phyloP scores from a whole-genome alignment of 1,139 yeast genomes.

The Protomyces inundatus region DNA sequence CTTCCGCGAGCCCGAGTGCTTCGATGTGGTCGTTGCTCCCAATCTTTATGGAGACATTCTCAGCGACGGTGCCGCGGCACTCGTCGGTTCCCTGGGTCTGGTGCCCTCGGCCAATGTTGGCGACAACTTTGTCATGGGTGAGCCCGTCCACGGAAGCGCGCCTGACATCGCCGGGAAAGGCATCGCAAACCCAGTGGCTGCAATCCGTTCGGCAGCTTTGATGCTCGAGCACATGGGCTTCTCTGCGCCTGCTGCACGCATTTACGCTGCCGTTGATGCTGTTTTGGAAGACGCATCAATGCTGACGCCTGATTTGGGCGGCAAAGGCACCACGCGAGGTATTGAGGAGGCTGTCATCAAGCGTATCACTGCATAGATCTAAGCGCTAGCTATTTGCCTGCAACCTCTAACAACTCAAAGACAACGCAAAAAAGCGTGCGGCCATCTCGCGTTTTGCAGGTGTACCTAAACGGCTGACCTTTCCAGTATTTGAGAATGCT shows the following conservation, averaged over 20 bases:
- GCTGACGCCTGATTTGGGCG: slow-evolving; percentile 94
- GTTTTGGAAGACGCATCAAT: slow-evolving; percentile 74
- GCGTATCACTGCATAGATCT: slow-evolving; percentile 31
- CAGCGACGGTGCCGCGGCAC: slow-evolving; percentile 98
- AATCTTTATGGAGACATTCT: slow-evolving; percentile 95
- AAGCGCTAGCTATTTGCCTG: slow-evolving; percentile 34
- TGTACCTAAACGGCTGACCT: slow-evolving; percentile 39
- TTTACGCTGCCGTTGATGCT: slow-evolving; percentile 91
- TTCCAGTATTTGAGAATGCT: slow-evolving; percentile 43
- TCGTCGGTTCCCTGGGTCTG: slow-evolving; percentile 95
- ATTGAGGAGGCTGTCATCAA: slow-evolving; percentile 75
- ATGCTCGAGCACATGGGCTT: slow-evolving; percentile 96
- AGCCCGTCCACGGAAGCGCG: slow-evolving; percentile 98
- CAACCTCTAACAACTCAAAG: slow-evolving; percentile 31
- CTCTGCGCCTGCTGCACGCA: slow-evolving; percentile 82
- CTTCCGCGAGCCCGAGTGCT: slow-evolving; percentile 96
- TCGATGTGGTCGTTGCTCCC: slow-evolving; percentile 97
- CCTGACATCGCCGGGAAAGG: slow-evolving; percentile 91
- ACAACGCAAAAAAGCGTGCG: slow-evolving; percentile 32
- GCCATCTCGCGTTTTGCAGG: slow-evolving; percentile 31
- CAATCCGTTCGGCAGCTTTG: slow-evolving; percentile 93
- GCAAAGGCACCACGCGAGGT: slow-evolving; percentile 75
- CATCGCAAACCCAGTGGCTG: slow-evolving; percentile 94
- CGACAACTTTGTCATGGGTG: slow-evolving; percentile 92
- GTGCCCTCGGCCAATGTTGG: slow-evolving; percentile 99